These are phyloP conservation scores for Kwoniella shandongensis DNA, from an alignment of 768 basidiomycete genomes.

Conservation along the genomic window DNA sequence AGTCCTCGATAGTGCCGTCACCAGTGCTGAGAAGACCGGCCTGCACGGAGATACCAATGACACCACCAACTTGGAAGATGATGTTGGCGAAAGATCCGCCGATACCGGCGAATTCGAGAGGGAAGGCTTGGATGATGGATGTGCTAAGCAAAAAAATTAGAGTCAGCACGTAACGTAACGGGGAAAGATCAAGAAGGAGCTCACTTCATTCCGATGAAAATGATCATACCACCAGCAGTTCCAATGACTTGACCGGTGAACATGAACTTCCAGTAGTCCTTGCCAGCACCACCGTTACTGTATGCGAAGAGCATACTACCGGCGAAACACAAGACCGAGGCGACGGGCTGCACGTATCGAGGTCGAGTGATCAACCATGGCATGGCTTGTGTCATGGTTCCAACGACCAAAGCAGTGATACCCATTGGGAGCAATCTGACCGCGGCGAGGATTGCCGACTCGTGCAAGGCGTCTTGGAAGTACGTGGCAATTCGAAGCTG, in stretches of 20 bases:
- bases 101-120: constrained; percentile 40
- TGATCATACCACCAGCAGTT: constrained; percentile 42
- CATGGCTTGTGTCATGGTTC: constrained; percentile 34
- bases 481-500: constrained; percentile 49
- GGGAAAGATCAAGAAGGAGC: constrained; percentile 11
- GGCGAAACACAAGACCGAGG: constrained; percentile 37
- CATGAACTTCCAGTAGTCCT: constrained; percentile 46
- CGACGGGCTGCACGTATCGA: constrained; percentile 39
- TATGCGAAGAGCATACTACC: constrained; percentile 46
- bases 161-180: background rate
- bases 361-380: constrained; percentile 46
- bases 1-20: constrained; percentile 41
- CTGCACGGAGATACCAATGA: constrained; percentile 47
- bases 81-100: constrained; percentile 46
- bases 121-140: constrained; percentile 34
- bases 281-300: constrained; percentile 37
- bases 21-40: constrained; percentile 41
- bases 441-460: constrained; percentile 46
- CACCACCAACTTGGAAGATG: constrained; percentile 47
- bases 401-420: constrained; percentile 44
- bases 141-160: constrained; percentile 5
- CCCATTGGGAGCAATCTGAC: constrained; percentile 49
- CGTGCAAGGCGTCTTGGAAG: constrained; percentile 38
- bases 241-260: constrained; percentile 45
- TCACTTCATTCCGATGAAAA: constrained; percentile 45